Evolutionary conservation across 2,329 filamentous ascomycete species (phyloP), one percentile per base, ranked within the genome.

Genomic region (Colletotrichum sp.): DNA sequence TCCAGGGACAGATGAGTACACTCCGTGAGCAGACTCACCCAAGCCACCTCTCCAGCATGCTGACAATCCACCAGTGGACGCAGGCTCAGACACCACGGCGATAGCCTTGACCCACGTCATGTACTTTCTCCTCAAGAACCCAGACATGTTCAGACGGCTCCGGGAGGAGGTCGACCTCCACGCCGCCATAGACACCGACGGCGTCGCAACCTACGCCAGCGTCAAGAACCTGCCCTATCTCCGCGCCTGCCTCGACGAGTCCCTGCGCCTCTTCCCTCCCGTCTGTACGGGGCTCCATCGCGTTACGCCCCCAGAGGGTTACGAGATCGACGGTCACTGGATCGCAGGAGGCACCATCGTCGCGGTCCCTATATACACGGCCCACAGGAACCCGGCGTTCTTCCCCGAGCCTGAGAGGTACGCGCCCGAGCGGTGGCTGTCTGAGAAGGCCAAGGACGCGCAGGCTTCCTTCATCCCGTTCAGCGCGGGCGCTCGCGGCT

Each of bases 141-240:
- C 89, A 0, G 48, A 76, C 3, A 86, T 83, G 21, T 82, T 89
- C 2, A 83, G 84, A 3, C 80, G 84, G 9, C 58, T 61, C 58
- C 18, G 30, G 7, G 26, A 61, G 18, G 58, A 61, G 28, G 4
- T 61, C 12, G 58, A 34, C 18, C 28, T 32, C 28, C 18, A 61
- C 28, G 58, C 58, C 12, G 12, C 0, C 16, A 0, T 61, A 13
- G 1, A 0, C 3, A 13, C 12, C 28, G 58, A 61, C 58, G 16
- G 26, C 58, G 30, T 61, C 3, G 88, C 86, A 1, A 82, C 87
- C 0, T 90, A 89, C 74, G 87, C 88, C 58, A 89, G 88, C 65
- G 83, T 90, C 69, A 86, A 87, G 73, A 83, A 89, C 71, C 81
- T 90, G 1, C 88, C 88, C 0, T 90, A 89, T 78, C 86, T 91